These are phyloP conservation scores for Quercus phellos DNA, from an alignment of 331 rosid genomes.

Conservation along the genomic window DNA sequence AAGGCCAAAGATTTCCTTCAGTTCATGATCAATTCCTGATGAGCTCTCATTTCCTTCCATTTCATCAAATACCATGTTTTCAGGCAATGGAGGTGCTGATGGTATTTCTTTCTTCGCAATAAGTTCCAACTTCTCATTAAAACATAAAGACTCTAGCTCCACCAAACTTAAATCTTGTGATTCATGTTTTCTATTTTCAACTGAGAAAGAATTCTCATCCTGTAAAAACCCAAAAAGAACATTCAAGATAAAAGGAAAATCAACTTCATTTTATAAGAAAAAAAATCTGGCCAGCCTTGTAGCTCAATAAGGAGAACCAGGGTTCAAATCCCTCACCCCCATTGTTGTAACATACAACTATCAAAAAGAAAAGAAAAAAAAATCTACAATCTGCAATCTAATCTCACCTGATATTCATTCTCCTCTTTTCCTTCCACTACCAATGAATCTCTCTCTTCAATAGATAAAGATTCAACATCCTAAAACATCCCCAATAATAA, in stretches of 20 bases:
- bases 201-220: conserved; percentile 26
- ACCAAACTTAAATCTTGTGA: conserved; percentile 35
- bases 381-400: background rate
- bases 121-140: conserved; percentile 29
- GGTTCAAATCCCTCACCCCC: too few species aligned
- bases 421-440: background rate
- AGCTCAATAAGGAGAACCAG: too few species aligned
- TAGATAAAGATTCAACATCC: conserved; percentile 6
- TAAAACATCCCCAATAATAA: background rate
- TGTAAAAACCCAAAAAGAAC: conserved; percentile 22
- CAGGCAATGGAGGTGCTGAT: conserved; percentile 36
- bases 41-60: conserved; percentile 22
- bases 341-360: too few species aligned
- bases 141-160: conserved; percentile 21
- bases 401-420: background rate
- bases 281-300: background rate
- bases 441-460: conserved; percentile 2
- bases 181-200: conserved; percentile 35
- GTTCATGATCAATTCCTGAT: conserved; percentile 9
- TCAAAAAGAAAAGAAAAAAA: too few species aligned
- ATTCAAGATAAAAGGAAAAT: background rate
- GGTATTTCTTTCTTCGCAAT: conserved; percentile 27
- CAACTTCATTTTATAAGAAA: background rate
- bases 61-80: conserved; percentile 16
- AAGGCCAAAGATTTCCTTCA: background rate